A percentile compares a stretch with the other conserved stretches of the same genome.
These are phyloP conservation scores for Clitopilus hobsonii DNA, from an alignment of 768 basidiomycete genomes.

Conservation along the genomic window DNA sequence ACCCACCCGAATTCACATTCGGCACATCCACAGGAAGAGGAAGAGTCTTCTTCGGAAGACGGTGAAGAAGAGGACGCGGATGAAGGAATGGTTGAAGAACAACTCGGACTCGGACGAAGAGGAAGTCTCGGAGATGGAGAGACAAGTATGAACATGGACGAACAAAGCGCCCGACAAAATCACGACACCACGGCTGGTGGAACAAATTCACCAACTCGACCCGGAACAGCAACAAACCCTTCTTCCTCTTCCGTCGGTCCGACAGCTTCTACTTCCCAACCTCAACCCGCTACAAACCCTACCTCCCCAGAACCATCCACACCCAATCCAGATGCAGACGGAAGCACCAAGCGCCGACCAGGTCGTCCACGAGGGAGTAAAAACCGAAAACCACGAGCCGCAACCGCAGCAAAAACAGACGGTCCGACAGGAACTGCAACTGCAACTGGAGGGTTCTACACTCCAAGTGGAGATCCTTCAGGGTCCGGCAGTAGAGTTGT, in stretches of 20 bases:
- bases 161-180: too few species aligned
- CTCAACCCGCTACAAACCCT: not conserved
- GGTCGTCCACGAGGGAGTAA: slow-evolving; percentile 80
- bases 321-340: not conserved
- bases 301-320: not conserved
- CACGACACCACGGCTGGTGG: too few species aligned
- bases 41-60: slow-evolving; percentile 31
- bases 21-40: slow-evolving; percentile 33
- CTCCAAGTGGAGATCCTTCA: not conserved
- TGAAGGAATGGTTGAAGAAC: slow-evolving; percentile 68
- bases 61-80: slow-evolving; percentile 71
- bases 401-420: not conserved
- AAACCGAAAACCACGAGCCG: slow-evolving; percentile 49
- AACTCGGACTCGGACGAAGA: slow-evolving; percentile 32
- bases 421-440: not conserved
- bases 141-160: not conserved
- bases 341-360: slow-evolving; percentile 60
- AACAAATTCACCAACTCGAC: slow-evolving; percentile 20
- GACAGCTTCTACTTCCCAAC: not conserved
- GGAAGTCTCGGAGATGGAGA: not conserved
- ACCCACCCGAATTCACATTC: not conserved
- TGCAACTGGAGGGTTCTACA: not conserved
- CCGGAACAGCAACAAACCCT: not conserved
- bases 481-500: not conserved
- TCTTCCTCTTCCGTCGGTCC: not conserved